phyloP scores from a whole-genome alignment of 306 rosid genomes.

The Sphenostylis stenocarpa region DNA sequence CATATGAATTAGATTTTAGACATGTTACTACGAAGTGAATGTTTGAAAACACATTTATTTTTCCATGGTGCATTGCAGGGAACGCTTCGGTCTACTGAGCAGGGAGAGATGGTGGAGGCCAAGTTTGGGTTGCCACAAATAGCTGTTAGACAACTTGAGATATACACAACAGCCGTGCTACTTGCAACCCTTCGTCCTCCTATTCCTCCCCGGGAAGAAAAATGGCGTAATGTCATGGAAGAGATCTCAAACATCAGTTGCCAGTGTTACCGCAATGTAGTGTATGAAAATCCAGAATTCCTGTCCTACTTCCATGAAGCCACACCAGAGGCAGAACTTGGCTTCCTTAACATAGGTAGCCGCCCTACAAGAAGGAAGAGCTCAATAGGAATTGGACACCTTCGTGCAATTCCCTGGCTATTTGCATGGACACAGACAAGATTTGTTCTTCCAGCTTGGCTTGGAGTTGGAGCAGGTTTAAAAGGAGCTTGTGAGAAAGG shows the following conservation, averaged over 20 bases:
- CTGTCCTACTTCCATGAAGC: conserved; percentile 90
- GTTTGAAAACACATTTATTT: conserved; percentile 1
- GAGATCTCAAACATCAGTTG: conserved; percentile 84
- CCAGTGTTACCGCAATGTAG: conserved; percentile 72
- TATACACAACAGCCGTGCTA: conserved; percentile 91
- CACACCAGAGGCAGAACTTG: conserved; percentile 97
- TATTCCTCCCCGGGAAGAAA: conserved; percentile 70
- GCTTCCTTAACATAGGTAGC: conserved; percentile 95
- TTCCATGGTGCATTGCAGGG: conserved; percentile 55
- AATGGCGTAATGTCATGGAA: conserved; percentile 92
- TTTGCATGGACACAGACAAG: conserved; percentile 98
- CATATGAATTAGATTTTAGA: neutral
- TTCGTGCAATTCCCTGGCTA: conserved; percentile 95
- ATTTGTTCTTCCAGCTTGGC: conserved; percentile 97
- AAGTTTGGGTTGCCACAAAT: conserved; percentile 87
- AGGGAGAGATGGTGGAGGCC: conserved; percentile 97
- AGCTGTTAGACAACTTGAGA: conserved; percentile 94
- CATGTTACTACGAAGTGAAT: neutral
- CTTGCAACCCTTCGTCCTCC: conserved; percentile 98
- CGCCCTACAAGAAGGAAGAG: conserved; percentile 86
- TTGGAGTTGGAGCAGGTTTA: conserved; percentile 93
- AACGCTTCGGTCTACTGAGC: conserved; percentile 86
- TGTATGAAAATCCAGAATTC: conserved; percentile 85
- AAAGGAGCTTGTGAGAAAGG: conserved; percentile 81
- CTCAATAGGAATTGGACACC: conserved; percentile 77